Evolutionary conservation across 106 monocot species (phyloP), one percentile per base, ranked within the genome.

Genomic region (Ottelia alismoides): DNA sequence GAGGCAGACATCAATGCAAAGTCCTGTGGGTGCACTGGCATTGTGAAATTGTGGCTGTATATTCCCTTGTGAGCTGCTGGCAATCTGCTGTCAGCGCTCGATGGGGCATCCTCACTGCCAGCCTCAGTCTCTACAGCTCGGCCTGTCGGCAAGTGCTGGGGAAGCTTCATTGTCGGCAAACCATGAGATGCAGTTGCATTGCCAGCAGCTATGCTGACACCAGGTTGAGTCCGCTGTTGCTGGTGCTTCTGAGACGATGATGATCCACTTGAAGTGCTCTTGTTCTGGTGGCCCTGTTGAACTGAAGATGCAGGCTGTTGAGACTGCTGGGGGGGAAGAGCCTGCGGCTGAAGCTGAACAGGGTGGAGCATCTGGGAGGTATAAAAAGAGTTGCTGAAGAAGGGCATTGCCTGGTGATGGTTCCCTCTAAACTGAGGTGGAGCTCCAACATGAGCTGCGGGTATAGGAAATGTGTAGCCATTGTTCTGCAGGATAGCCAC

Each of bases 401-500:
- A 89, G 20, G 96, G 85, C 69, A 98, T 64, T 1, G 82, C 69
- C 53, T 85, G 85, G 3, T 70, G 44, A 22, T 74, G 72, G 20
- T 25, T 63, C 22, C 58, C 77, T 22, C 82, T 69, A 44, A 77
- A 98, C 2, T 78, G 51, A 2, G 75, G 75, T 22, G 72, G 48
- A 2, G 64, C 75, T 18, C 76, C 82, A 28, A 76, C 74, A 53
- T 80, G 69, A n/a, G n/a, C n/a, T 11, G 74, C 66, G 16, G 98
- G 74, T 23, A 98, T 73, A 21, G 78, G 76, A 29, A 82, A 90
- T 17, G 89, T 71, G 65, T 90, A 98, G 2, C 54, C 77, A 67
- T 67, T 76, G 68, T 77, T 98, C 71, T 98, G 96, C 2, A 98
- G 69, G 18, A 98, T 74, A 20, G 86, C 78, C 1, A 85, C 58